Base-by-base conservation (phyloP, 805 yeast genomes). In the Candida broadrunensis region DNA sequence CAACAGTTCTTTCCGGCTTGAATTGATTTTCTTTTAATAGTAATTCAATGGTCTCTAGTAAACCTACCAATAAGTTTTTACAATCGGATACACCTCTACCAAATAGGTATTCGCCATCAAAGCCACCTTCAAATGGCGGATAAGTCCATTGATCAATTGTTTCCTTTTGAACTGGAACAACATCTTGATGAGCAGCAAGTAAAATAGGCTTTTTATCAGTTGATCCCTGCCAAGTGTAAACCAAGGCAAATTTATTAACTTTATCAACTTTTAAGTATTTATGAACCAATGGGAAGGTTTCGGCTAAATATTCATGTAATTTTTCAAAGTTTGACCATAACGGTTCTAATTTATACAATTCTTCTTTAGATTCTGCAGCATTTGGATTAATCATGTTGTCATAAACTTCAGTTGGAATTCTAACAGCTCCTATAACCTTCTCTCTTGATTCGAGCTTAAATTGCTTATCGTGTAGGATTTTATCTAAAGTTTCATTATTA, bases 31-130 rank as follows among this genome's bases (percentile, higher is more conserved):
- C 67, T 7, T 47, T 35, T 36, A 66, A 52, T 13, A 67, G 48
- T 9, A 63, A 46, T 38, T 67, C 72, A n/a, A 63, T 44, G 1
- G 67, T 46, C 36, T 70, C 72, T 39, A 69, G 49, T 12, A 73
- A 46, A 50, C 72, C 78, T 33, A 72, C 56, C 38, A 75, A 54
- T 21, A 71, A 56, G 48, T 69, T 64, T 46, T 75, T 75, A 43
- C 71, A 65, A 45, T 66, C 72, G 21, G 52, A 43, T 4, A 47
- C 58, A 2, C 72, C 72, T 38, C 72, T 55, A 8, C 72, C 72
- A 42, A 54, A 65, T 14, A 65, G 34, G 36, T 38, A 50, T 25
- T 54, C 52, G 2, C 65, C 70, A 35, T 65, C 69, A 33, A 42
- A 62, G 15, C 45, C 55, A 16, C 72, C 73, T 29, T 55, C 58